phyloP scores from a whole-genome alignment of 2,329 filamentous ascomycete genomes.

The Ampelomyces quisqualis region DNA sequence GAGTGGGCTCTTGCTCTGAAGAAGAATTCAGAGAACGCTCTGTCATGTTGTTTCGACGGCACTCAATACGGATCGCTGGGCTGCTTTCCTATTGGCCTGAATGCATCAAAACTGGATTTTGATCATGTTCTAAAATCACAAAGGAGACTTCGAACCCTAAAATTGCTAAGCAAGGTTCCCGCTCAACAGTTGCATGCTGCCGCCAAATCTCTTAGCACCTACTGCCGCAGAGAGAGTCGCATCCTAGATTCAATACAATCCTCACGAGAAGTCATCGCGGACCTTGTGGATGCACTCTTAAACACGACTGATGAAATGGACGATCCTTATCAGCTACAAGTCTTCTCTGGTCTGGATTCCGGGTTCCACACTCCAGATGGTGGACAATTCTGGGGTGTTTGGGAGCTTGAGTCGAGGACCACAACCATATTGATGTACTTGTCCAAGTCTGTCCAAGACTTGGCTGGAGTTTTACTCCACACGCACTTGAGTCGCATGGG shows the following conservation, averaged over 20 bases:
- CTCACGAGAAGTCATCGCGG: constrained; percentile 25
- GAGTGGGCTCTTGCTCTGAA: constrained; percentile 34
- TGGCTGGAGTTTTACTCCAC: constrained; percentile 33
- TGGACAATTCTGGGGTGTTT: constrained; percentile 41
- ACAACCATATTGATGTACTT: constrained; percentile 36
- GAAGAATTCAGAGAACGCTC: constrained; percentile 29
- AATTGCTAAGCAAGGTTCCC: constrained; percentile 31
- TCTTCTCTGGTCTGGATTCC: constrained; percentile 42
- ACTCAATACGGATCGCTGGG: constrained; percentile 30
- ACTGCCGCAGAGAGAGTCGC: constrained; percentile 14
- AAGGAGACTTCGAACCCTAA: constrained; percentile 30
- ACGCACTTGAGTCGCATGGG: constrained; percentile 38
- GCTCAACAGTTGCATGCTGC: constrained; percentile 26
- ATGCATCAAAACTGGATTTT: constrained; percentile 35
- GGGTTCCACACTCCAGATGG: constrained; percentile 39
- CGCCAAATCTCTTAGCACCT: constrained; percentile 17
- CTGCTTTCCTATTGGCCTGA: constrained; percentile 41
- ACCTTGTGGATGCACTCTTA: constrained; percentile 25
- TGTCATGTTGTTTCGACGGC: constrained; percentile 38
- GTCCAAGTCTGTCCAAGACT: constrained; percentile 39
- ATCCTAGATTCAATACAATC: constrained; percentile 23
- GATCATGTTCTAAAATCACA: constrained; percentile 37
- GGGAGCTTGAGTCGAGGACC: constrained; percentile 34
- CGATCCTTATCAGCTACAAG: constrained; percentile 33
- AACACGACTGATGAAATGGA: constrained; percentile 29